Percentiles rank a stretch among this genome's conserved stretches.
Evolutionary conservation across 768 basidiomycete genomes (phyloP).

Genomic region (Phanerodontia chrysosporium): DNA sequence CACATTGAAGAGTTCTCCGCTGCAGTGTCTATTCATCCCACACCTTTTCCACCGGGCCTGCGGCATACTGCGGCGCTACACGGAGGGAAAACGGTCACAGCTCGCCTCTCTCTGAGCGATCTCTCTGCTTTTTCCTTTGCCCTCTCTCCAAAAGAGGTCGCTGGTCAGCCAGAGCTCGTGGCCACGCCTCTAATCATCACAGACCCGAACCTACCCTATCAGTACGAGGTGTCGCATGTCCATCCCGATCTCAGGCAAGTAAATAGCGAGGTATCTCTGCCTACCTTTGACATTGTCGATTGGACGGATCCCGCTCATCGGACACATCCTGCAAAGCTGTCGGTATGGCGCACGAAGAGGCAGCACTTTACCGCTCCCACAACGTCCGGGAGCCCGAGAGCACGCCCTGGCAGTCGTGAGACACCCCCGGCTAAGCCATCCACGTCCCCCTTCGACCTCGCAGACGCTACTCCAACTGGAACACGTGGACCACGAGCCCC

Average conservation of each 20-base stretch:
- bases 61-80: neutral
- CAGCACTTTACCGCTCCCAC: conserved; percentile 16
- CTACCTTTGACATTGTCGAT: conserved; percentile 54
- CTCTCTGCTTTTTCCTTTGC: conserved; percentile 54
- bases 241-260: conserved; percentile 31
- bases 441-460: neutral
- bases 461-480: neutral
- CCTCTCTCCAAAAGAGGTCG: conserved; percentile 7
- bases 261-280: conserved; percentile 29
- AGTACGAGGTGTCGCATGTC: conserved; percentile 44
- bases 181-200: conserved; percentile 71
- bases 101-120: conserved; percentile 38
- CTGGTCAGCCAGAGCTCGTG: conserved; percentile 20
- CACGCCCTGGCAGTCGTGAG: neutral
- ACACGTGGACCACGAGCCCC: neutral
- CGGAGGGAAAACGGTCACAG: conserved; percentile 2
- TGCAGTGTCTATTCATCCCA: conserved; percentile 17
- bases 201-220: conserved; percentile 59
- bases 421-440: neutral
- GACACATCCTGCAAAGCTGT: conserved; percentile 46
- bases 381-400: neutral
- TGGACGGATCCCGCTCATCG: conserved; percentile 50
- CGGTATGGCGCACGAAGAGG: conserved; percentile 54
- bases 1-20: conserved; percentile 23
- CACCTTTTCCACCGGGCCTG: neutral